Conservation (phyloP, 768 basidiomycete species). For the Leccinellum rugosiceps region DNA sequence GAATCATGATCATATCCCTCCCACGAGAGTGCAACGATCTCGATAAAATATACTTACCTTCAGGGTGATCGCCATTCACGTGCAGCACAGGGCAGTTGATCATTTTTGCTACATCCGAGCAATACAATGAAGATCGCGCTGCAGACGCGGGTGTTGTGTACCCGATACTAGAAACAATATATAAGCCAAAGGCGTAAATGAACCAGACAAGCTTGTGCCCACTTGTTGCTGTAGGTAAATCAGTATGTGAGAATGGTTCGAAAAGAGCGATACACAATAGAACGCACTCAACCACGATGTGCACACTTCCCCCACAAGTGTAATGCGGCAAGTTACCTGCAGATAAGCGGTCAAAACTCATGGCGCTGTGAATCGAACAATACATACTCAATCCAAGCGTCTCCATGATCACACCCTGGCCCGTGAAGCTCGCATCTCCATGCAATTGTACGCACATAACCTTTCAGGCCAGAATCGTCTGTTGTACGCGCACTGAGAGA, state of each 20-base stretch:
- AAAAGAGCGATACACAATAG: not conserved
- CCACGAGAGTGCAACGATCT: not conserved
- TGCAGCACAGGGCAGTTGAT: conserved; percentile 86
- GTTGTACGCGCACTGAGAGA: not conserved
- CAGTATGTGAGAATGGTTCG: not conserved
- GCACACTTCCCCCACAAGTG: conserved; percentile 86
- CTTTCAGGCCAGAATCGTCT: conserved; percentile 33
- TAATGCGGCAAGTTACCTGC: conserved; percentile 86
- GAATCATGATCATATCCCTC: not conserved
- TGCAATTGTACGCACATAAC: conserved; percentile 91
- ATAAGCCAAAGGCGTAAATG: not conserved
- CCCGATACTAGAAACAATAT: conserved; percentile 60
- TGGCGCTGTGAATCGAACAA: not conserved
- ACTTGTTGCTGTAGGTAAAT: not conserved
- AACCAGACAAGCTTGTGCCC: not conserved
- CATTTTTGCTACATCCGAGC: conserved; percentile 87
- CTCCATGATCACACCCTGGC: conserved; percentile 91
- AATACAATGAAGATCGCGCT: conserved; percentile 84
- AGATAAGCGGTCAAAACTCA: not conserved
- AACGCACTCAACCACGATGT: not conserved
- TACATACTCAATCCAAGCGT: conserved; percentile 72
- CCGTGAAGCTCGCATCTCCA: conserved; percentile 89
- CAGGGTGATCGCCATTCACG: conserved; percentile 88
- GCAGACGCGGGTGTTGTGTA: conserved; percentile 87
- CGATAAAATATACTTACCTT: conserved; percentile 43